Conservation (phyloP, 2,329 filamentous ascomycete species). For the Penicillium occitanis region DNA sequence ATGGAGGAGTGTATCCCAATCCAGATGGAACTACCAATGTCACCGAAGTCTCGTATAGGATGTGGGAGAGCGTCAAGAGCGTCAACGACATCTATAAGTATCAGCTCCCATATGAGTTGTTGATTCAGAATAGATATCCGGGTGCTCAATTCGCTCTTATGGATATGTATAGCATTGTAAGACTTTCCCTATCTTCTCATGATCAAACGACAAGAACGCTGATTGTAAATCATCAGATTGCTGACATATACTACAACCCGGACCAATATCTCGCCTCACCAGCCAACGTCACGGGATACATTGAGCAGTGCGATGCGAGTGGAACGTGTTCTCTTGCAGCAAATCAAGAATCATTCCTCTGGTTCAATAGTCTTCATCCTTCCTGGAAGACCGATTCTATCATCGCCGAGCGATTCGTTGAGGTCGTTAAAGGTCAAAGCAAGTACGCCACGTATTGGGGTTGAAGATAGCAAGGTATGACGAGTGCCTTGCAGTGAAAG, state of each 20-base stretch:
- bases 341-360: constrained; percentile 63
- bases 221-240: constrained; percentile 43
- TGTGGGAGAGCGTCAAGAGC: constrained; percentile 53
- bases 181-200: constrained; percentile 19
- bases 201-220: background rate
- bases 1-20: constrained; percentile 45
- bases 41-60: constrained; percentile 52
- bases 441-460: constrained; percentile 32
- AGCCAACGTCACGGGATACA: constrained; percentile 61
- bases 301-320: constrained; percentile 53
- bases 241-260: constrained; percentile 65
- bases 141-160: constrained; percentile 65
- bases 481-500: background rate
- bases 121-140: constrained; percentile 46
- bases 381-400: constrained; percentile 62
- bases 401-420: constrained; percentile 58
- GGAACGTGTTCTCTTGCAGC: constrained; percentile 45
- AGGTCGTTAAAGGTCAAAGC: constrained; percentile 52
- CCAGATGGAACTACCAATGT: constrained; percentile 51
- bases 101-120: constrained; percentile 50
- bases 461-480: background rate
- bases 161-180: constrained; percentile 62
- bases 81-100: constrained; percentile 56
- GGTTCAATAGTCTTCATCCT: constrained; percentile 74
- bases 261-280: constrained; percentile 61